Conservation (phyloP, 2,329 filamentous ascomycete species). For the Leptographium radiaticola region DNA sequence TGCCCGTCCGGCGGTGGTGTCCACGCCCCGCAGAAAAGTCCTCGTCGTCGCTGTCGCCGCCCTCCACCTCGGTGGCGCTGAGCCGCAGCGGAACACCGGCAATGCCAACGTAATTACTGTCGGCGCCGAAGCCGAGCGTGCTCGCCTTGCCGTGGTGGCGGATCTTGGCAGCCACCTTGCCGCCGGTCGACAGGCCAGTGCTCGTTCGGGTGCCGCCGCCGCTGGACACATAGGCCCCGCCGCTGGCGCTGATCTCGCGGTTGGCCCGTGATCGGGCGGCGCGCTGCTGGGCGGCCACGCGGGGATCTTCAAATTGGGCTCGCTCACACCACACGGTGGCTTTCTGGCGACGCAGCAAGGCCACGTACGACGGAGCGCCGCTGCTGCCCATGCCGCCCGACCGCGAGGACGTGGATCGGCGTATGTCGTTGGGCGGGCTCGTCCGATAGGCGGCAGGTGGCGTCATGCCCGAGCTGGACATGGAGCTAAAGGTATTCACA, state of each 20-base stretch:
- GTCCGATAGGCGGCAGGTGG: slow-evolving; percentile 44
- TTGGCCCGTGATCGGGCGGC: slow-evolving; percentile 79
- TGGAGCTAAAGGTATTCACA: slow-evolving; percentile 57
- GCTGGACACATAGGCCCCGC: slow-evolving; percentile 31
- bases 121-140: slow-evolving; percentile 65
- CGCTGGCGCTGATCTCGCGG: slow-evolving; percentile 63
- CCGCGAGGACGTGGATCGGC: slow-evolving; percentile 69
- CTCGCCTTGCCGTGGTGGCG: slow-evolving; percentile 73
- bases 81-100: slow-evolving; percentile 80
- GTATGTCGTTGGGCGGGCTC: slow-evolving; percentile 44
- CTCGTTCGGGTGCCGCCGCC: slow-evolving; percentile 36
- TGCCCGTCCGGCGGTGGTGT: slow-evolving; percentile 59
- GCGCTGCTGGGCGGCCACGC: slow-evolving; percentile 67
- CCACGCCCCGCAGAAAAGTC: slow-evolving; percentile 33
- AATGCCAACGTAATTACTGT: slow-evolving; percentile 59
- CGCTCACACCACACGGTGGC: slow-evolving; percentile 98
- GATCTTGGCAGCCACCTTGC: slow-evolving; percentile 72
- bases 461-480: slow-evolving; percentile 36
- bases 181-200: slow-evolving; percentile 44
- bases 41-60: slow-evolving; percentile 70
- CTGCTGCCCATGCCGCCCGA: slow-evolving; percentile 36
- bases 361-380: slow-evolving; percentile 63
- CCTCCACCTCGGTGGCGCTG: slow-evolving; percentile 90
- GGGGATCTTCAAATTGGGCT: slow-evolving; percentile 81
- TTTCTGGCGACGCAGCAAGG: slow-evolving; percentile 91